A percentile compares a stretch with the other conserved stretches of the same genome.
Evolutionary conservation across 352 stramenopile species (phyloP).

Genomic region (Phytopythium aichiense): DNA sequence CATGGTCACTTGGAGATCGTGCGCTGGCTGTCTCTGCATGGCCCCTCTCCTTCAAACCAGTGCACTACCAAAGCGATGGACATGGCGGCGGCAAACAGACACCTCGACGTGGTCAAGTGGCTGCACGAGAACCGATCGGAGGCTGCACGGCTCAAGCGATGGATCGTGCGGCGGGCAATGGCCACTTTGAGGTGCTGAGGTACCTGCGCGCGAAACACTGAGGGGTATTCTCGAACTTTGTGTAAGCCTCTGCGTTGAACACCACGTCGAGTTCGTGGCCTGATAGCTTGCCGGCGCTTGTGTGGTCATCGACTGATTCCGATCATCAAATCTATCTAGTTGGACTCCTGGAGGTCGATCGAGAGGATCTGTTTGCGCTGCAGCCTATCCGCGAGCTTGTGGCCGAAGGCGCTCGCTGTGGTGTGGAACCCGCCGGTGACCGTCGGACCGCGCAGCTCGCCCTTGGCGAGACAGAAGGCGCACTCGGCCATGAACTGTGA

Average conservation of each 20-base stretch:
- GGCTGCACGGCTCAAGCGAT: no score
- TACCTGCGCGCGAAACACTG: no score
- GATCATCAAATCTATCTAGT: background rate
- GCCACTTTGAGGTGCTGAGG: no score
- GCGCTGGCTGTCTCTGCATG: background rate
- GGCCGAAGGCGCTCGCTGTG: slow-evolving; percentile 49
- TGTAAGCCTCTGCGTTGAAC: no score
- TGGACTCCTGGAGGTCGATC: slow-evolving; percentile 30
- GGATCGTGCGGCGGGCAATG: no score
- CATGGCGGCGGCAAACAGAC: no score
- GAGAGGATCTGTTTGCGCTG: slow-evolving; percentile 54
- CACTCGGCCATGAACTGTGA: slow-evolving; percentile 54
- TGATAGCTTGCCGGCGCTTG: no score
- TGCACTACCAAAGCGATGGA: background rate
- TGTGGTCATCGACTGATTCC: no score
- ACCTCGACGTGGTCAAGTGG: background rate
- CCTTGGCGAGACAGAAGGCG: slow-evolving; percentile 53
- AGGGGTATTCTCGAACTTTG: no score
- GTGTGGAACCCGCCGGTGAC: slow-evolving; percentile 54
- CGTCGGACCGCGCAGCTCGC: slow-evolving; percentile 21
- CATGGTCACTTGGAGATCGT: background rate
- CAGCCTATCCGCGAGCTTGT: slow-evolving; percentile 44
- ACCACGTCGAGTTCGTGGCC: no score
- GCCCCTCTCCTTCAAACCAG: background rate
- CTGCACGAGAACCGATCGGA: no score